Base-by-base conservation (phyloP, 352 stramenopile species). In the Phytophthora multivora region DNA sequence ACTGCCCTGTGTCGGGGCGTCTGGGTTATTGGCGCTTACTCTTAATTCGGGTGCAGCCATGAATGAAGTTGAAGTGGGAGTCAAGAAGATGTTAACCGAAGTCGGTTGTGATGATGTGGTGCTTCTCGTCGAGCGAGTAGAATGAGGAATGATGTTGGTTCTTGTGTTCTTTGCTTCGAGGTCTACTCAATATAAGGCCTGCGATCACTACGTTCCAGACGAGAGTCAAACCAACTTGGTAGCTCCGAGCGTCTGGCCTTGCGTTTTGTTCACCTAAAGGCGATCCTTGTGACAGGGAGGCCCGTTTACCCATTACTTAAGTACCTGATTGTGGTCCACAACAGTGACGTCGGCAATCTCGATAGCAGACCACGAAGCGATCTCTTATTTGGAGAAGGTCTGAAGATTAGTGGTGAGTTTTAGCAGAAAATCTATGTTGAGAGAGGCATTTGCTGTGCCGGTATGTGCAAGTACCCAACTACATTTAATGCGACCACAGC, bases 1-100 rank as follows among this genome's bases (percentile, higher is more conserved):
- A 36, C 57, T 77, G 35, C 73, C 69, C 30, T 67, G 38, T 2
- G 68, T 75, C 13, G 66, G 61, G 15, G 15, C 51, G 47, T 68
- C 31, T 5, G 57, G 39, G 53, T 12, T 25, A 26, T 38, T 69
- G 25, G 40, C 33, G 35, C 40, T 65, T 10, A 60, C 31, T 55
- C 39, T 55, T 28, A 65, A 30, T 5, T 58, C 46, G 21, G 46
- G 21, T 53, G 53, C 12, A 47, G 61, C 50, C 54, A 64, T 65
- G 18, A 26, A 18, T 8, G 50, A 51, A 39, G 42, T 30, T 53
- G 52, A 40, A 51, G 43, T 38, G 42, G 11, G 31, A 23, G 35
- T 53, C n/a, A 59, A 41, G 56, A 41, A 61, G 51, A 41, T 47
- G 36, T 25, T 33, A 67, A 59, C 42, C 43, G 18, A 54, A 36